Base-by-base conservation (phyloP, 1,284 basidiomycete species). In the Malassezia globosa region DNA sequence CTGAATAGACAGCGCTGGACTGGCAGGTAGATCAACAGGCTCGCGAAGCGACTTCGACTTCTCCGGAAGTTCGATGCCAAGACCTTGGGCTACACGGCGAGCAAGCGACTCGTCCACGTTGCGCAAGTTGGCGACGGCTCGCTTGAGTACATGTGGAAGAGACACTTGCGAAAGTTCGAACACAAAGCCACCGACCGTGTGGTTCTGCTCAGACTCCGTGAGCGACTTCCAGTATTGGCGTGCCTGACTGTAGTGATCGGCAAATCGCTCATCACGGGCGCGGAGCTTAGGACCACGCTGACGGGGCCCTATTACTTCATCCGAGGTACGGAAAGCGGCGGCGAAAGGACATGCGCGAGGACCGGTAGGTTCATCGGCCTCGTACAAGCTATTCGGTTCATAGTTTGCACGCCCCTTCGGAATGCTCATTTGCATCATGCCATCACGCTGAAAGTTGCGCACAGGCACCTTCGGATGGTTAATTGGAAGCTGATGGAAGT, bases 401-500 rank as follows among this genome's bases (percentile, higher is more conserved):
- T 48, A 48, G 38, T 40, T 48, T 14, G 38, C 46, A n/a, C 46
- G 46, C 25, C 46, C 46, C 46, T 48, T 48, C 33, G 38, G 38
- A 24, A 48, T 40, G 23, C 55, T 55, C 23, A 49, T 49, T 10
- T 42, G 56, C 58, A 47, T 63, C 56, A 54, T 46, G 7, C 76
- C 77, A 49, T 76, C 75, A 24, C 76, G 72, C 65, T 77, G 87
- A 83, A 90, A 92, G 79, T 89, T 90, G 50, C 80, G 79, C 26
- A 56, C 71, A 4, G 82, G 81, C 37, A 75, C 77, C 47, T 82
- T 66, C 1, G 85, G 82, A n/a, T 79, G 77, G 72, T 95, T 94
- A 69, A 90, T 83, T 4, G 88, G 88, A 11, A 95, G 76, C 70
- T 92, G 86, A 64, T 82, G 73, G 76, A 92, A 90, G 78, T 94